Percentiles rank a stretch among this genome's conserved stretches.
phyloP scores from a whole-genome alignment of 2,329 filamentous ascomycete genomes.

The Aureobasidium uvarum region DNA sequence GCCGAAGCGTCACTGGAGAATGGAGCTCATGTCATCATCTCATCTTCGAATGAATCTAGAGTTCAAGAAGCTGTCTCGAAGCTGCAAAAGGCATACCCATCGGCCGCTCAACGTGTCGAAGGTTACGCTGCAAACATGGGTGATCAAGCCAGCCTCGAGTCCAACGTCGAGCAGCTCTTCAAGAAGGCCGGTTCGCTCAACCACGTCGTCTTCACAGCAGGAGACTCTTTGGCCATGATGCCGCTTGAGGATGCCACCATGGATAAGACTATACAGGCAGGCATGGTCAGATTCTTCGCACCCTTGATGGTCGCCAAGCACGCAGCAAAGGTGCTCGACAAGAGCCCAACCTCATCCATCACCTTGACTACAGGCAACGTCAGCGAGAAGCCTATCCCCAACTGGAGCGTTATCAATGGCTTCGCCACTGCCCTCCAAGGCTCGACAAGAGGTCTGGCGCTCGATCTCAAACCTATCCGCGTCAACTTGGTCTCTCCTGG shows the following conservation, averaged over 20 bases:
- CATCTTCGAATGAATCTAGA: slow-evolving; percentile 56
- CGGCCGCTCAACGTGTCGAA: slow-evolving; percentile 41
- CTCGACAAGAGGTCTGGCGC: slow-evolving; percentile 56
- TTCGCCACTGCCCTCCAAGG: slow-evolving; percentile 54
- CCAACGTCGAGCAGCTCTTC: slow-evolving; percentile 50
- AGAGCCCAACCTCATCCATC: slow-evolving; percentile 49
- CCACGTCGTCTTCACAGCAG: slow-evolving; percentile 60
- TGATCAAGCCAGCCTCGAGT: slow-evolving; percentile 47
- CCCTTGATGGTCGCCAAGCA: slow-evolving; percentile 55
- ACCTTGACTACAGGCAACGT: slow-evolving; percentile 58
- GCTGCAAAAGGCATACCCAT: slow-evolving; percentile 48
- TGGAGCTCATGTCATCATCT: slow-evolving; percentile 58
- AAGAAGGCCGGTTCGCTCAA: slow-evolving; percentile 47
- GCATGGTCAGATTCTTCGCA: slow-evolving; percentile 51
- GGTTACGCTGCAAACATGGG: slow-evolving; percentile 53
- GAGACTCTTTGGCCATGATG: slow-evolving; percentile 45
- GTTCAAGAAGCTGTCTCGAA: slow-evolving; percentile 49
- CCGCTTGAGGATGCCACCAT: slow-evolving; percentile 46
- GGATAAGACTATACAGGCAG: slow-evolving; percentile 44
- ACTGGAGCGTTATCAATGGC: slow-evolving; percentile 52
- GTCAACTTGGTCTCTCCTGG: slow-evolving; percentile 64
- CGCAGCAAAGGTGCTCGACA: slow-evolving; percentile 46
- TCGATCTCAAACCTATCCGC: slow-evolving; percentile 62
- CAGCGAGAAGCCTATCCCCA: slow-evolving; percentile 51
- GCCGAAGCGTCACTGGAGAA: slow-evolving; percentile 58